Base-by-base conservation (phyloP, 495 filamentous ascomycete genomes). In the Ramalina peruviana region DNA sequence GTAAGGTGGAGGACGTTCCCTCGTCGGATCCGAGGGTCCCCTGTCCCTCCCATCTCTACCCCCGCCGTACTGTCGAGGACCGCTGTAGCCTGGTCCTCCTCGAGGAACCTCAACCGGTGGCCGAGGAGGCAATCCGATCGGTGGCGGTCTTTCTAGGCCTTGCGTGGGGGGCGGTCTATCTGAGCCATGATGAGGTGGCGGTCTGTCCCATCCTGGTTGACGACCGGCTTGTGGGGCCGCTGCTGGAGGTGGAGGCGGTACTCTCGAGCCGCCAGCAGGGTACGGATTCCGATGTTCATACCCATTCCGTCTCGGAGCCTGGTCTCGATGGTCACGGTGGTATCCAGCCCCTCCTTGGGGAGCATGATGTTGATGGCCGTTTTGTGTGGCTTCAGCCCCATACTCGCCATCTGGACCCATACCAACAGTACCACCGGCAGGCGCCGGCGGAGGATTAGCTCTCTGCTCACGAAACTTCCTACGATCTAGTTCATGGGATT, bases 401-500 rank as follows among this genome's bases (percentile, higher is more conserved):
- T 72, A 81, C 40, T 80, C 80, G 46, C 77, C 75, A 56, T 79
- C 78, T 27, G 78, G 75, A 16, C 83, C 81, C 55, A 81, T 79
- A 15, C 92, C 90, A 17, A 93, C 85, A 11, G 83, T 86, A 13
- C 85, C 87, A 19, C 87, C 88, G 54, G 88, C 85, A 12, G 92
- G 93, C 17, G 88, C 89, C 16, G 92, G 92, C 21, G 92, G 90
- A 42, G 87, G 71, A 15, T 78, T 79, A 12, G 79, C 80, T 59
- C 83, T 82, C 53, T 89, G 77, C 52, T 82, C 79, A 52, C 90
- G 82, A 59, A 88, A 85, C 62, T 87, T 90, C 50, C 88, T 78
- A 33, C 92, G 80, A 59, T 99, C 92, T 19, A 97, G 70, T 65
- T 99, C 92, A 67, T 99, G 92, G 16, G 87, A 94, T 54, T 97